Evolutionary conservation across 305 asterid species (phyloP).

Genomic region (Stenogyne calaminthoides): DNA sequence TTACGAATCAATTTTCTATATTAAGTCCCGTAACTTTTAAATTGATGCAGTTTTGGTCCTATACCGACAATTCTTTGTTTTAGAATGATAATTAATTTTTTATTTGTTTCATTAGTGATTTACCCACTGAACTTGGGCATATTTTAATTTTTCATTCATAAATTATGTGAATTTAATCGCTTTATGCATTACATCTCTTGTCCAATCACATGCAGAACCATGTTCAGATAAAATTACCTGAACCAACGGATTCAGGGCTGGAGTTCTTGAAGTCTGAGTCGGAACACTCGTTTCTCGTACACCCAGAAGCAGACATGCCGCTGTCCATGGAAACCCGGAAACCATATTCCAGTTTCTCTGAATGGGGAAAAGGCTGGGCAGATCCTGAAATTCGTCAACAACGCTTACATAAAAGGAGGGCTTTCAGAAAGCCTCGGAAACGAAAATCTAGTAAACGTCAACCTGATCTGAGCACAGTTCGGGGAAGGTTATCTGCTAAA

Average conservation of each 20-base stretch:
- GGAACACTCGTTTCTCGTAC: slow-evolving; percentile 44
- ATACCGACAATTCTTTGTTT: no score
- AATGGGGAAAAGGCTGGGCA: slow-evolving; percentile 89
- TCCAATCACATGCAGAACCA: slow-evolving; percentile 41
- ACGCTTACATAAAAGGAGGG: slow-evolving; percentile 47
- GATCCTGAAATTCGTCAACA: slow-evolving; percentile 79
- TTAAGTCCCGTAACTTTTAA: no score
- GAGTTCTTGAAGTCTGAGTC: slow-evolving; percentile 44
- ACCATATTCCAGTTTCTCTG: slow-evolving; percentile 65
- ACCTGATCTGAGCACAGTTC: slow-evolving; percentile 54
- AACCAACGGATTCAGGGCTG: slow-evolving; percentile 54
- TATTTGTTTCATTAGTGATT: no score
- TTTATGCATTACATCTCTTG: slow-evolving; percentile 16
- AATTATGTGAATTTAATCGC: not conserved
- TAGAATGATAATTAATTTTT: no score
- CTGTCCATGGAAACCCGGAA: slow-evolving; percentile 43
- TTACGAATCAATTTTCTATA: no score
- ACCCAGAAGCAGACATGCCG: slow-evolving; percentile 80
- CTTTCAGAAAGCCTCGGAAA: slow-evolving; percentile 43
- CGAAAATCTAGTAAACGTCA: slow-evolving; percentile 36
- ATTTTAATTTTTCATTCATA: not conserved
- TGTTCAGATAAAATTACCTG: slow-evolving; percentile 64
- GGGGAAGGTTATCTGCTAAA: slow-evolving; percentile 71
- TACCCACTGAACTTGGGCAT: not conserved
- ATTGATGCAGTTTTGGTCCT: no score